phyloP scores from a whole-genome alignment of 2,329 filamentous ascomycete species.

The Xylariomycetidae sp. region DNA sequence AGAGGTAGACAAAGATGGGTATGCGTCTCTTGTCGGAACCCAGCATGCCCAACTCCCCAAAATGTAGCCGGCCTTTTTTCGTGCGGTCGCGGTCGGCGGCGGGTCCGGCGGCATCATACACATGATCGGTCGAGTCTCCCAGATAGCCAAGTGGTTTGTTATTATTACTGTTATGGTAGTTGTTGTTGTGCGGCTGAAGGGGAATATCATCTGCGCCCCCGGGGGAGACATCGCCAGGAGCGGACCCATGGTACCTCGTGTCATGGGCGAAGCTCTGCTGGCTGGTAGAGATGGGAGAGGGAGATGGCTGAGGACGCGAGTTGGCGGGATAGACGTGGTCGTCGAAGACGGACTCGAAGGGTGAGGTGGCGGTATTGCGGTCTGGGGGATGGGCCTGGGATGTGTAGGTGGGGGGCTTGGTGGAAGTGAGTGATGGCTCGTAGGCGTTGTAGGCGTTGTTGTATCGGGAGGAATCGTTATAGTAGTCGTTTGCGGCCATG shows the following conservation, averaged over 20 bases:
- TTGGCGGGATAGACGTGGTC: constrained; percentile 60
- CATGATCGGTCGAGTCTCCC: constrained; percentile 48
- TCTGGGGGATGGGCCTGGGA: constrained; percentile 27
- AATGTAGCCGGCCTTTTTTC: constrained; percentile 43
- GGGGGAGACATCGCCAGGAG: constrained; percentile 33
- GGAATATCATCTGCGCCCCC: constrained; percentile 51
- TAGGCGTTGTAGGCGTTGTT: constrained; percentile 36
- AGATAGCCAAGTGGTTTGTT: no score
- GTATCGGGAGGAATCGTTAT: constrained; percentile 40
- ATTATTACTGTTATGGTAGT: no score
- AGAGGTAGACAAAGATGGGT: constrained; percentile 77
- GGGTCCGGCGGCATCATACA: constrained; percentile 51
- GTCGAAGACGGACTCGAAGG: constrained; percentile 64
- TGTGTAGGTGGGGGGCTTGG: constrained; percentile 40
- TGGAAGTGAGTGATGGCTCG: constrained; percentile 36
- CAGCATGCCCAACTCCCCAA: constrained; percentile 57
- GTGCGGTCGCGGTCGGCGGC: constrained; percentile 25
- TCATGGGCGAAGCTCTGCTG: constrained; percentile 46
- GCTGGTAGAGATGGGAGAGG: constrained; percentile 28
- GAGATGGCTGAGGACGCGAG: constrained; percentile 28
- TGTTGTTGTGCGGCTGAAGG: constrained; percentile 42
- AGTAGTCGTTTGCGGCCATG: constrained; percentile 66
- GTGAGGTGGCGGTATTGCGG: constrained; percentile 38
- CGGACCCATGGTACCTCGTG: constrained; percentile 51
- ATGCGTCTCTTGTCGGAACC: constrained; percentile 52